phyloP scores from a whole-genome alignment of 371 early-diverging fungal species.

The Lichtheimia hyalospora region DNA sequence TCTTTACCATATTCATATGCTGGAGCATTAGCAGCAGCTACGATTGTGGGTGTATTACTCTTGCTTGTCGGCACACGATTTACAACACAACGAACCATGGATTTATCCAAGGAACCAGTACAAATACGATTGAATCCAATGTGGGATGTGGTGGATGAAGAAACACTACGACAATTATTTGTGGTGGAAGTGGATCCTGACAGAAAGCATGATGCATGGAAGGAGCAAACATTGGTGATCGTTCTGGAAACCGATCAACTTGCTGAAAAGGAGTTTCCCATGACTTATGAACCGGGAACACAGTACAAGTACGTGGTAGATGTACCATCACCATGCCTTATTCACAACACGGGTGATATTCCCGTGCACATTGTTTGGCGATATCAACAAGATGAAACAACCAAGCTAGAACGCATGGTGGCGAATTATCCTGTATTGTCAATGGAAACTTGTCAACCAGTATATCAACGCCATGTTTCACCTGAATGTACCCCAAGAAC shows the following conservation, averaged over 20 bases:
- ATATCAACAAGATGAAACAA: not conserved
- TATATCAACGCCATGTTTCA: not conserved
- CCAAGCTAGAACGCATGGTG: not conserved
- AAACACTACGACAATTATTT: slow-evolving; percentile 8
- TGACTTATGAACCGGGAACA: not conserved
- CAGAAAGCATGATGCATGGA: not conserved
- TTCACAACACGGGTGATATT: slow-evolving; percentile 5
- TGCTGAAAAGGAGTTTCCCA: not conserved
- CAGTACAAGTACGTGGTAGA: slow-evolving; percentile 7
- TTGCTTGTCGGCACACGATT: too few species aligned
- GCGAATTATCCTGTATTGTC: not conserved
- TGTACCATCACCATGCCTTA: slow-evolving; percentile 18
- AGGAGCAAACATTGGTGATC: not conserved
- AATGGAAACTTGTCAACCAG: slow-evolving; percentile 4
- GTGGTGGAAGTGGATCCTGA: not conserved
- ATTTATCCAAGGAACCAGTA: not conserved
- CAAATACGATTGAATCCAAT: slow-evolving; percentile 5
- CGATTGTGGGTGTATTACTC: too few species aligned
- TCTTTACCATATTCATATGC: too few species aligned
- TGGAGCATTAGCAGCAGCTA: too few species aligned
- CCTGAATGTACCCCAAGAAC: not conserved
- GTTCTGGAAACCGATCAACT: not conserved
- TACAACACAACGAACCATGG: not conserved
- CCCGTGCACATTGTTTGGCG: slow-evolving; percentile 1
- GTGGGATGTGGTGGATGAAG: slow-evolving; percentile 10